A percentile compares a stretch with the other conserved stretches of the same genome.
Conservation (phyloP, 768 basidiomycete species). For the Boletellus ananas region DNA sequence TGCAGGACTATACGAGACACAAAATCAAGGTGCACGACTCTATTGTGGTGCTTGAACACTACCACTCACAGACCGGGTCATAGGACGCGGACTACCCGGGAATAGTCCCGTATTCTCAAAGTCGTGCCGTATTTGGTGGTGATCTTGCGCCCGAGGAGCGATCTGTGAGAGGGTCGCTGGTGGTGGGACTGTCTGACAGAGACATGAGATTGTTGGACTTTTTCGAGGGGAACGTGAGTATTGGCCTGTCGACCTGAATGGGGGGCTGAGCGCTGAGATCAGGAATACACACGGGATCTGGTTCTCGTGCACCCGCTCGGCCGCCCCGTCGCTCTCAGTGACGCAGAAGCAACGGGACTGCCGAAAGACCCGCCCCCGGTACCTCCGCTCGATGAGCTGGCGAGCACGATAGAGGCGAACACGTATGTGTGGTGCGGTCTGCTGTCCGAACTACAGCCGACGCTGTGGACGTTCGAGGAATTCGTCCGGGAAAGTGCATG, state of each 20-base stretch:
- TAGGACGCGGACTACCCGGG: slow-evolving; percentile 81
- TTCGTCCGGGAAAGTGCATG: slow-evolving; percentile 74
- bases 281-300: slow-evolving; percentile 69
- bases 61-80: slow-evolving; percentile 6
- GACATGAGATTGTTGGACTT: slow-evolving; percentile 71
- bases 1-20: slow-evolving; percentile 77
- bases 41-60: background rate
- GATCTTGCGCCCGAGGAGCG: slow-evolving; percentile 58
- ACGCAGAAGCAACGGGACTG: slow-evolving; percentile 19
- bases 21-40: slow-evolving; percentile 53
- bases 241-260: background rate
- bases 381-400: slow-evolving; percentile 34
- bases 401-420: slow-evolving; percentile 44
- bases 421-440: slow-evolving; percentile 68
- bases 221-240: slow-evolving; percentile 77
- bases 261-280: background rate
- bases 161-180: slow-evolving; percentile 75
- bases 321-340: slow-evolving; percentile 33
- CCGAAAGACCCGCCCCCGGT: slow-evolving; percentile 43
- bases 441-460: slow-evolving; percentile 43
- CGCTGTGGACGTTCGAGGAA: slow-evolving; percentile 78
- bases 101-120: slow-evolving; percentile 57
- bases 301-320: slow-evolving; percentile 58
- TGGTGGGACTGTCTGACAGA: slow-evolving; percentile 58
- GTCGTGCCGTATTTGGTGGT: slow-evolving; percentile 43